A percentile compares a stretch with the other conserved stretches of the same genome.
Conservation (phyloP, 306 rosid species). For the Corylus avellana region DNA sequence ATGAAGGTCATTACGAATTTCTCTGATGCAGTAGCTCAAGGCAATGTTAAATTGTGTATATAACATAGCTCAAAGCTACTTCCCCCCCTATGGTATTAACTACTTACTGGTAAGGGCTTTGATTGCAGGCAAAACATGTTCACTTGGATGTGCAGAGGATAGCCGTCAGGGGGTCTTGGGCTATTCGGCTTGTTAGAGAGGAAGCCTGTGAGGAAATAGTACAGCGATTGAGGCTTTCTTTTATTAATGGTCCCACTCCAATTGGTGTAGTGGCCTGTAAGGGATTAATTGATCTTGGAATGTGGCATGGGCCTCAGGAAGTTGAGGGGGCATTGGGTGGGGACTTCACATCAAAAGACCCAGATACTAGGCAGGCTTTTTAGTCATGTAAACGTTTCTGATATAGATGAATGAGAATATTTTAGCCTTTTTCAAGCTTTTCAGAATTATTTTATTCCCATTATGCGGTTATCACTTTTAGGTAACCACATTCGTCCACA, state of each 20-base stretch:
- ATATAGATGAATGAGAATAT: conserved; percentile 35
- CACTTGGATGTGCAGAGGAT: conserved; percentile 89
- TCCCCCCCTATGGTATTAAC: conserved; percentile 1
- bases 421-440: no score
- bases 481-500: no score
- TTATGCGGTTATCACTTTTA: no score
- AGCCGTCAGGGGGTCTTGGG: conserved; percentile 79
- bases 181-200: conserved; percentile 89
- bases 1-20: no score
- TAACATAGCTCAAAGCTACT: not conserved
- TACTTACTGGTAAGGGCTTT: conserved; percentile 24
- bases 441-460: no score
- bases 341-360: conserved; percentile 35
- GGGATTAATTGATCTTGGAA: conserved; percentile 75
- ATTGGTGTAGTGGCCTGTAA: conserved; percentile 72
- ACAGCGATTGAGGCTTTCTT: conserved; percentile 70
- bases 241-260: conserved; percentile 60
- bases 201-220: conserved; percentile 70
- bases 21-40: no score
- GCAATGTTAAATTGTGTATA: not conserved
- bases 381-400: conserved; percentile 55
- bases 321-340: conserved; percentile 56
- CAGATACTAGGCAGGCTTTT: conserved; percentile 45
- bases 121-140: conserved; percentile 81
- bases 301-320: conserved; percentile 94